Conservation (phyloP, 2,329 filamentous ascomycete genomes). For the Polychaeton citri region DNA sequence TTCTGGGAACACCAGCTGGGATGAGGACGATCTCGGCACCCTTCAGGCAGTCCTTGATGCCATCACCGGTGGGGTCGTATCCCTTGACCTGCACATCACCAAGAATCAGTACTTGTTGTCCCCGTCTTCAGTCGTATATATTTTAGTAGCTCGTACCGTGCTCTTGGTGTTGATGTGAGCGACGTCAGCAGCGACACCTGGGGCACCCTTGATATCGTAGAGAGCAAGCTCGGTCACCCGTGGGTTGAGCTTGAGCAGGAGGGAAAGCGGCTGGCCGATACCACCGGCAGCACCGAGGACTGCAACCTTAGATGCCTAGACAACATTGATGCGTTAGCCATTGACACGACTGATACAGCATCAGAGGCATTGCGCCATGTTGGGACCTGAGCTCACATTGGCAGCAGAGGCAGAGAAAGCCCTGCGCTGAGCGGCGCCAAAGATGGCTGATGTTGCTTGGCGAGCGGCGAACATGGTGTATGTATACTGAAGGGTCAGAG, state of each 20-base stretch:
- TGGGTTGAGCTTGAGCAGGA: conserved; percentile 97
- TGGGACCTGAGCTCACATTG: conserved; percentile 28
- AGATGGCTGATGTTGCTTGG: conserved; percentile 26
- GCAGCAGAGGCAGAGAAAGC: conserved; percentile 39
- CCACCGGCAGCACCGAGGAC: conserved; percentile 94
- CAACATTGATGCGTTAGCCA: background rate
- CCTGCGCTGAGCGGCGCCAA: conserved; percentile 37
- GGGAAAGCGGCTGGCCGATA: conserved; percentile 95
- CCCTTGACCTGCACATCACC: conserved; percentile 74
- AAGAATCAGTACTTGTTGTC: too few relatives aligned
- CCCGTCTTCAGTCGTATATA: too few relatives aligned
- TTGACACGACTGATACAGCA: too few relatives aligned
- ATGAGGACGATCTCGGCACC: conserved; percentile 91
- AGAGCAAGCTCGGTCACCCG: conserved; percentile 86
- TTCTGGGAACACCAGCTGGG: conserved; percentile 94
- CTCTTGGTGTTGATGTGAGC: conserved; percentile 99
- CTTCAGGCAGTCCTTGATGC: conserved; percentile 68
- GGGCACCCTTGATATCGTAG: conserved; percentile 91
- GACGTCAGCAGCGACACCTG: conserved; percentile 95
- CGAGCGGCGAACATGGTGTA: conserved; percentile 59
- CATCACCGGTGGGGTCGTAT: conserved; percentile 61
- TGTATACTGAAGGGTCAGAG: too few relatives aligned
- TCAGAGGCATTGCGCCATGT: conserved; percentile 2
- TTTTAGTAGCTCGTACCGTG: conserved; percentile 32
- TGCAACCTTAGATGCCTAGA: conserved; percentile 87